Percentiles rank a stretch among this genome's conserved stretches.
phyloP scores from a whole-genome alignment of 257 asterid genomes.

The Schizonepeta tenuifolia region DNA sequence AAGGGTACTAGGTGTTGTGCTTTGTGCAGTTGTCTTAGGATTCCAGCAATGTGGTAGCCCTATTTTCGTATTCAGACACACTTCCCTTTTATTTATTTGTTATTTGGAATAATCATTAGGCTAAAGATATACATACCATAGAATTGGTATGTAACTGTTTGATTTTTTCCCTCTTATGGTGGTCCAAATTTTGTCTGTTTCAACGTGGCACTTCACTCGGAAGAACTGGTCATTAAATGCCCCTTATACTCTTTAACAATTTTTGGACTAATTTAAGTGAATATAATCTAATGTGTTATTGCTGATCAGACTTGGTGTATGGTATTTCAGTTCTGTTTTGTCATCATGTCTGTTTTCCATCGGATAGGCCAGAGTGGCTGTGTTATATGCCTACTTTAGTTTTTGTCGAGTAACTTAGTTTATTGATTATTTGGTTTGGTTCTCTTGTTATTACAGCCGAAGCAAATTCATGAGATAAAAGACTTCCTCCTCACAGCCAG shows the following conservation, averaged over 20 bases:
- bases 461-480: slow-evolving; percentile 54
- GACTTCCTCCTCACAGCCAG: slow-evolving; percentile 54
- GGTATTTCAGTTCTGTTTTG: background rate
- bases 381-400: background rate
- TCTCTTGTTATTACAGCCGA: slow-evolving; percentile 39
- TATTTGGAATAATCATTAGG: background rate
- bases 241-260: background rate
- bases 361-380: background rate
- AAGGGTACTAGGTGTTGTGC: background rate
- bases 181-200: background rate
- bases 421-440: slow-evolving; percentile 3
- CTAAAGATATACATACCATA: background rate
- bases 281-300: background rate
- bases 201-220: background rate
- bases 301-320: background rate
- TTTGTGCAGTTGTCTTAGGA: background rate
- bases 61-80: background rate
- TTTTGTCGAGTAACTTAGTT: background rate
- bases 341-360: background rate
- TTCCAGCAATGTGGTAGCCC: background rate
- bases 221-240: background rate
- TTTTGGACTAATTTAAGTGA: background rate
- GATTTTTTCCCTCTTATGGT: background rate
- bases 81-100: background rate
- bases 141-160: background rate